Evolutionary conservation across 192 early-diverging fungal genomes (phyloP).

Genomic region (Backusella tuberculispora): DNA sequence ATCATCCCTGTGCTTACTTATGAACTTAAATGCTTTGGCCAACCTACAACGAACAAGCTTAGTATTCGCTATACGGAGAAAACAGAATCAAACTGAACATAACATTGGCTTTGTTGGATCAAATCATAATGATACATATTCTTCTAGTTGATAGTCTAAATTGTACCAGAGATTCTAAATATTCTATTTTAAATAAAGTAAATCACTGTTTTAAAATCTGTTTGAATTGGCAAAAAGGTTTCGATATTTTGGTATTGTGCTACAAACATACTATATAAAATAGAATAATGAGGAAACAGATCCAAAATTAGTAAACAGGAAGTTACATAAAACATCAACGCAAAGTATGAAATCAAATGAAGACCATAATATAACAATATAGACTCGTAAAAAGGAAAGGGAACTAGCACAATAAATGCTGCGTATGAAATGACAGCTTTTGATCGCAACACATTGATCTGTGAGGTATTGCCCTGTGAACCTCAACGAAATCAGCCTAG

Average conservation of each 20-base stretch:
- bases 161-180: background rate
- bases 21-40: background rate
- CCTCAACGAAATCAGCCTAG: background rate
- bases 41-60: background rate
- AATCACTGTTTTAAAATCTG: too few relatives aligned
- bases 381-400: background rate
- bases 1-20: background rate
- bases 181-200: too few relatives aligned
- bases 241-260: background rate
- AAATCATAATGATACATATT: background rate
- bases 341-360: background rate
- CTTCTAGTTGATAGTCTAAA: background rate
- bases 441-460: background rate
- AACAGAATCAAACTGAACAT: background rate
- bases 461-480: background rate
- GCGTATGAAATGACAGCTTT: background rate
- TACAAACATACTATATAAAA: background rate
- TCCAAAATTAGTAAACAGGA: background rate
- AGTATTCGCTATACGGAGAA: background rate
- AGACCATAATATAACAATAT: background rate
- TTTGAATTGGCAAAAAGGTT: too few relatives aligned
- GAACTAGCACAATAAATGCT: background rate
- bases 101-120: background rate
- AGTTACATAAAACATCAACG: background rate
- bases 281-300: background rate